Evolutionary conservation across 192 early-diverging fungal genomes (phyloP).

Genomic region (Rhizophlyctis rosea): DNA sequence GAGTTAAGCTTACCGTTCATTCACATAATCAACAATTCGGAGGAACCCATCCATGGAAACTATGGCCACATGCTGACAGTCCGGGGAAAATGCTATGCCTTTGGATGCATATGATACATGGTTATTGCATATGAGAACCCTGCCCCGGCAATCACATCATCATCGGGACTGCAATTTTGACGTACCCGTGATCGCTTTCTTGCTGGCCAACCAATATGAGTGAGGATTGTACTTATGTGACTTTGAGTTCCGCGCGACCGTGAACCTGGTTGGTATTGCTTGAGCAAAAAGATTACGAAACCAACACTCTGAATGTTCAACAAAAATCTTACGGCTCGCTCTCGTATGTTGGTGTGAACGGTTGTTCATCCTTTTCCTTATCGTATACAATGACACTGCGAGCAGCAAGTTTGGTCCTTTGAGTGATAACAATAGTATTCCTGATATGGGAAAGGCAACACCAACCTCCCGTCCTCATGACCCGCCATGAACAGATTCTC

Average conservation of each 20-base stretch:
- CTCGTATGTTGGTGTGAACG: conserved; percentile 22
- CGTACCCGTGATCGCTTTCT: conserved; percentile 70
- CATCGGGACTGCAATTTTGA: background rate
- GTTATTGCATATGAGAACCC: too few relatives aligned
- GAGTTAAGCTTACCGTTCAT: conserved; percentile 46
- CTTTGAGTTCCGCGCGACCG: too few relatives aligned
- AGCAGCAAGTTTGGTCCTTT: background rate
- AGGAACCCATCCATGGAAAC: conserved; percentile 76
- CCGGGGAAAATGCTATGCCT: conserved; percentile 83
- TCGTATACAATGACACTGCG: conserved; percentile 73
- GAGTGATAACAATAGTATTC: background rate
- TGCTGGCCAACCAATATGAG: conserved; percentile 72
- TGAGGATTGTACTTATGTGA: conserved; percentile 78
- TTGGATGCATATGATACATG: too few relatives aligned
- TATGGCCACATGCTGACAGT: conserved; percentile 75
- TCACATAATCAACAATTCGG: conserved; percentile 69
- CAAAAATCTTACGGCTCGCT: conserved; percentile 12
- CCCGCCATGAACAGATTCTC: conserved; percentile 81
- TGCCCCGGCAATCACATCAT: background rate
- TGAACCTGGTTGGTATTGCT: too few relatives aligned
- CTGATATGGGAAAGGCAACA: background rate
- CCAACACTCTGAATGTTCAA: too few relatives aligned
- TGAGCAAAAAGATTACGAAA: conserved; percentile 45
- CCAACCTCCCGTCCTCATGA: conserved; percentile 69
- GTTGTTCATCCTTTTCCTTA: conserved; percentile 78